Conservation (phyloP, 345 rosid species). For the Salix caprea region DNA sequence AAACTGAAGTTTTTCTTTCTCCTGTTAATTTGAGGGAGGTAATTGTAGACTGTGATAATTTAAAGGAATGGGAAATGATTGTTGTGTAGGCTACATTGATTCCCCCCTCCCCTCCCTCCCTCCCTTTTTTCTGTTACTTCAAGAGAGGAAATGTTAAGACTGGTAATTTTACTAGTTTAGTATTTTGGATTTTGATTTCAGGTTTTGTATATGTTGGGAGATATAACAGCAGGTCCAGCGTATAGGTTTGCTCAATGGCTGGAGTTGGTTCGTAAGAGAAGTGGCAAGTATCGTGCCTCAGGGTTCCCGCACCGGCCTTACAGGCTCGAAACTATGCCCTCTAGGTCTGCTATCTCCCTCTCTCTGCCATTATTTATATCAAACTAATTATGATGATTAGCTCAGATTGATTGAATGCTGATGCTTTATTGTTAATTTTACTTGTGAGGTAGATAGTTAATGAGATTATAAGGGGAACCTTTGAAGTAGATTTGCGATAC, state of each 20-base stretch:
- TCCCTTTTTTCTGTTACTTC: not conserved
- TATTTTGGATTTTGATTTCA: conserved; percentile 23
- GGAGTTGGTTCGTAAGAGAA: conserved; percentile 95
- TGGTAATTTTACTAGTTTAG: not conserved
- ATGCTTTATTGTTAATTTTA: not conserved
- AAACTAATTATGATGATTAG: not conserved
- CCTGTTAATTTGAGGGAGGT: not conserved
- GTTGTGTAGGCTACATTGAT: not conserved
- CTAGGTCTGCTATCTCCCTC: conserved; percentile 22
- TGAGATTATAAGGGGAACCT: not conserved
- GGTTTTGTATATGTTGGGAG: conserved; percentile 99
- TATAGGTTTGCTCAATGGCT: conserved; percentile 88
- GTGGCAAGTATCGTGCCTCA: conserved; percentile 65
- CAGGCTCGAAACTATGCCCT: conserved; percentile 42
- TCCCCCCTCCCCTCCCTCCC: too few species aligned
- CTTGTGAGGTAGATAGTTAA: not conserved
- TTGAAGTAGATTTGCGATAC: not conserved
- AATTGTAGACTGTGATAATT: not conserved
- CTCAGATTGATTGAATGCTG: not conserved
- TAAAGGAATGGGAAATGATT: not conserved
- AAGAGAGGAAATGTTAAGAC: not conserved
- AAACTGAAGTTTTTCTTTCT: not conserved
- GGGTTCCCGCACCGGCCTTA: conserved; percentile 77
- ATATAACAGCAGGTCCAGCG: conserved; percentile 80
- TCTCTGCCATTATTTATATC: not conserved